Evolutionary conservation across 352 stramenopile species (phyloP).

Genomic region (Halophytophthora polymorphica): DNA sequence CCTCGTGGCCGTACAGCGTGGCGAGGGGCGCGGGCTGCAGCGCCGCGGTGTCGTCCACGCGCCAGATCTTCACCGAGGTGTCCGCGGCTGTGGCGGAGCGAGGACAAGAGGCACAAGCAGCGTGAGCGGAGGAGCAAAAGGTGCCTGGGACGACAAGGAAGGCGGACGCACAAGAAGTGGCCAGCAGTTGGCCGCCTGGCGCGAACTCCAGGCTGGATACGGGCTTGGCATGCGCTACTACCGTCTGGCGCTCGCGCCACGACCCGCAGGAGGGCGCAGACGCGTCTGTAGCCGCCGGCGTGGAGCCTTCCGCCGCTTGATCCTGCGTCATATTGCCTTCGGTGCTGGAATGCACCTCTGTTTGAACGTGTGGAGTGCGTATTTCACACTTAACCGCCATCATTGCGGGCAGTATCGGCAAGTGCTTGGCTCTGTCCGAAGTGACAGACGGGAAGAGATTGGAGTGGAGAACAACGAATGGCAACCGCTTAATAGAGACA

Average conservation of each 20-base stretch:
- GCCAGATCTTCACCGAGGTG: constrained; percentile 76
- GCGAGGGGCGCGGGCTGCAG: constrained; percentile 24
- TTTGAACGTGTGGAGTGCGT: background rate
- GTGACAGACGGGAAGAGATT: too few species aligned
- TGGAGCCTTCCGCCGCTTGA: constrained; percentile 1
- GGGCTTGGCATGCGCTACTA: constrained; percentile 52
- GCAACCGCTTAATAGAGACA: too few species aligned
- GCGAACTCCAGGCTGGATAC: constrained; percentile 81
- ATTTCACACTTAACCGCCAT: constrained; percentile 6
- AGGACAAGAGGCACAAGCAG: constrained; percentile 1
- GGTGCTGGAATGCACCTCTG: background rate
- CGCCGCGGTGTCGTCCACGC: constrained; percentile 13
- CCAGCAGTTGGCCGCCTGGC: constrained; percentile 40
- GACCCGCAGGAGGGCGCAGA: background rate
- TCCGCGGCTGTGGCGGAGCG: constrained; percentile 51
- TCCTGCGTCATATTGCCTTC: background rate
- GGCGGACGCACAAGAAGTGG: constrained; percentile 5
- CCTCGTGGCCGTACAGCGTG: constrained; percentile 85
- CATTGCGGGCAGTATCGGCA: too few species aligned
- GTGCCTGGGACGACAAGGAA: too few species aligned
- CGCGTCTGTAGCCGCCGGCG: background rate
- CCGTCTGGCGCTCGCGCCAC: constrained; percentile 20
- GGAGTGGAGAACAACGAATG: too few species aligned
- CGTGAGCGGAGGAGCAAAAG: background rate
- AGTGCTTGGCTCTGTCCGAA: too few species aligned